phyloP scores from a whole-genome alignment of 106 monocot genomes.

The Phalaenopsis aphrodite region DNA sequence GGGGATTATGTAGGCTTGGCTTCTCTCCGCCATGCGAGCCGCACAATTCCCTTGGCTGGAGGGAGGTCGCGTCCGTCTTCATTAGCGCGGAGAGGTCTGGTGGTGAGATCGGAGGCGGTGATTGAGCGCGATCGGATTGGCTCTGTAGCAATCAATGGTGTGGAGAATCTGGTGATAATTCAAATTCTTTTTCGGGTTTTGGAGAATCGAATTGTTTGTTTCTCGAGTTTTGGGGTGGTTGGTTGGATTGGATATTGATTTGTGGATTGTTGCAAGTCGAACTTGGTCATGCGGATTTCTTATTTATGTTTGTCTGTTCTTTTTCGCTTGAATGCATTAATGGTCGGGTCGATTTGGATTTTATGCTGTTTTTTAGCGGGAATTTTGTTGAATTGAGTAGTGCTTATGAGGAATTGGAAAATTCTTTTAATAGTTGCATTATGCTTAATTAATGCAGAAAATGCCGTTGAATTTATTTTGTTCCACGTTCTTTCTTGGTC shows the following conservation, averaged over 20 bases:
- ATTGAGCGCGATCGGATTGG: slow-evolving; percentile 10
- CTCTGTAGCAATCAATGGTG: slow-evolving; percentile 8
- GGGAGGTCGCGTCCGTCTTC: background rate
- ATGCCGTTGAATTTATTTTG: background rate
- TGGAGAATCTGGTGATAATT: slow-evolving; percentile 6
- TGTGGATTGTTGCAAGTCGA: background rate
- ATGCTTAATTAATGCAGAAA: background rate
- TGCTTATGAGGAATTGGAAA: background rate
- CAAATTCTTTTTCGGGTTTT: background rate
- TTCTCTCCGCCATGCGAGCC: slow-evolving; percentile 5
- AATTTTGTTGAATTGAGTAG: background rate
- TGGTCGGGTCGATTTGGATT: background rate
- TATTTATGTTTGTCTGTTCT: background rate
- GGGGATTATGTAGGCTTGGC: slow-evolving; percentile 4
- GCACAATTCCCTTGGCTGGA: background rate
- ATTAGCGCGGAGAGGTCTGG: background rate
- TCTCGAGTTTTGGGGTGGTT: background rate
- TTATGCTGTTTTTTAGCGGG: background rate
- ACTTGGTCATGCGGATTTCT: background rate
- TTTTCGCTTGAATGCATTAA: background rate
- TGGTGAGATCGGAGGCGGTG: slow-evolving; percentile 16
- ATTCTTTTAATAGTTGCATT: background rate
- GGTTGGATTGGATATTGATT: background rate
- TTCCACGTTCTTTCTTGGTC: background rate
- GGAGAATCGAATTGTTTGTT: background rate